These are phyloP conservation scores for Aspergillus sp. DNA, from an alignment of 2,329 filamentous ascomycete species.

Conservation along the genomic window DNA sequence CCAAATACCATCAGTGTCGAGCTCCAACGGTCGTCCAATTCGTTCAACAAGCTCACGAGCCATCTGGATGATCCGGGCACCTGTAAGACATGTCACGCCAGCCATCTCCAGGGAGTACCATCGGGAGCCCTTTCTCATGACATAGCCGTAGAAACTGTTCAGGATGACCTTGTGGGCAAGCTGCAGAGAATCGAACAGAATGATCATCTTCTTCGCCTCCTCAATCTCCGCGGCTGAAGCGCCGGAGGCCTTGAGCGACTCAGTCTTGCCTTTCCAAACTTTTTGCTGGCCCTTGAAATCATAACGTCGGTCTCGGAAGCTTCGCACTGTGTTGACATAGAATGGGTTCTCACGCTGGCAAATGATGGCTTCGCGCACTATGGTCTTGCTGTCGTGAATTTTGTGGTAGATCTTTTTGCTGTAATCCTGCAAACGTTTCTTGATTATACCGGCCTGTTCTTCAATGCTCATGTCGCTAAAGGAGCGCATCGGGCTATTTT, in stretches of 20 bases:
- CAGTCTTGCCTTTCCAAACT: constrained; percentile 96
- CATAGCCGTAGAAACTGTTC: constrained; percentile 98
- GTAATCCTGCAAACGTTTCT: constrained; percentile 86
- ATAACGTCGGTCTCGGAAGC: constrained; percentile 95
- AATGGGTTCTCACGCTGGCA: constrained; percentile 98
- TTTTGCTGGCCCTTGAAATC: constrained; percentile 99
- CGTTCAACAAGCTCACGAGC: constrained; percentile 90
- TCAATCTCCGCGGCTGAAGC: constrained; percentile 76
- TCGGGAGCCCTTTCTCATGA: constrained; percentile 97
- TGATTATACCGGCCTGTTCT: constrained; percentile 75
- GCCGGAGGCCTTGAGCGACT: constrained; percentile 77
- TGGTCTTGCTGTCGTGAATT: constrained; percentile 91
- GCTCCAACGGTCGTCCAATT: constrained; percentile 84
- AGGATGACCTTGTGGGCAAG: constrained; percentile 98
- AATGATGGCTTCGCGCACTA: constrained; percentile 93
- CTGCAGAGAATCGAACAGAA: constrained; percentile 92
- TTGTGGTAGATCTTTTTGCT: constrained; percentile 99
- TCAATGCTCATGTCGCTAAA: constrained; percentile 80
- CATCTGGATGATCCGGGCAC: constrained; percentile 94
- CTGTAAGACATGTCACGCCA: constrained; percentile 93
- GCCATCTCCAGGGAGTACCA: constrained; percentile 99
- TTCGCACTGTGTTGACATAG: constrained; percentile 92
- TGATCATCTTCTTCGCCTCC: constrained; percentile 97
- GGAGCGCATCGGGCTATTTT: constrained; percentile 66
- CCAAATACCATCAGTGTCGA: constrained; percentile 99